Base-by-base conservation (phyloP, 1,284 basidiomycete species). In the Boletellus dicymbophilus region DNA sequence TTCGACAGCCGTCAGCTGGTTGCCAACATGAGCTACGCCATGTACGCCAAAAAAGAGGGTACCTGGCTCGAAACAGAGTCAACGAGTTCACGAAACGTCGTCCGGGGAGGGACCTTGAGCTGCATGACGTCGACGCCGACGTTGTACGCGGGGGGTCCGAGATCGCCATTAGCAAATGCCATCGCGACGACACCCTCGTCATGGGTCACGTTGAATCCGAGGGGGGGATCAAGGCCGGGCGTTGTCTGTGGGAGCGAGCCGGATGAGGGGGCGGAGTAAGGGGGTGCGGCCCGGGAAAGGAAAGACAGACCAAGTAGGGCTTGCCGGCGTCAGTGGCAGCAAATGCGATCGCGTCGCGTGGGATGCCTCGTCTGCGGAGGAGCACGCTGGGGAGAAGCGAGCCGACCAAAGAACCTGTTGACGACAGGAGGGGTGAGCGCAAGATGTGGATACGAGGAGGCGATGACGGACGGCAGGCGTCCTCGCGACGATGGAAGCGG, bases 61-160 rank as follows among this genome's bases (percentile, higher is more conserved):
- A 88, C 90, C 75, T 88, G 85, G 46, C 87, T 85, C 15, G 74
- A 72, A 40, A 93, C 72, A 22, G 76, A 77, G 34, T 82, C 75
- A 2, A 90, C 72, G 58, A 93, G 88, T 1, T 80, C 77, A 8
- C 64, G 50, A 46, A 85, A 76, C 1, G 79, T 76, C 28, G 79
- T 77, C 13, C 79, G 76, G 15, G 74, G 70, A 22, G 89, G 88
- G 16, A 86, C 68, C 33, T 74, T 74, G 18, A 86, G 72, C 57
- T 81, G 82, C 91, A 93, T 93, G 39, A 90, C 76, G 67, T 93
- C 90, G 42, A 92, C 70, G 18, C 91, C 90, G 13, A 91, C 60
- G 38, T 69, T 77, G 57, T 77, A 81, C 0, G 79, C 78, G 6
- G 85, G 86, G 7, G 81, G 76, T 36, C 79, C 73, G 42, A 79